These are phyloP conservation scores for Wickerhamomyces kurtzmanii DNA, from an alignment of 805 yeast species.

Conservation along the genomic window DNA sequence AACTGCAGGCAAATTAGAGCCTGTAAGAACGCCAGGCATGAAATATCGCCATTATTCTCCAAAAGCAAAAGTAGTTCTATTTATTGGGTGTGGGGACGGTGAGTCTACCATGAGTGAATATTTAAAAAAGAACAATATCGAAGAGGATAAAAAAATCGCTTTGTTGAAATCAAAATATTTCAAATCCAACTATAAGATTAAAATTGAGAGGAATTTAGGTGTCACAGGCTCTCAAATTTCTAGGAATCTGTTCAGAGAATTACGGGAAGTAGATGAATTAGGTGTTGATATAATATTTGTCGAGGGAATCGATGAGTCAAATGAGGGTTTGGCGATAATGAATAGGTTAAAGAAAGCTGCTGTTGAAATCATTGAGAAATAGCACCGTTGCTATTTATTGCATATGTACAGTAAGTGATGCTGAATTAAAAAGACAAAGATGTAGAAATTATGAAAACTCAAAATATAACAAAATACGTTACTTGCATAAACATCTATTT, in stretches of 20 bases:
- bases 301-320: slow-evolving; percentile 67
- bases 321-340: slow-evolving; percentile 93
- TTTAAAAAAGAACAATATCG: slow-evolving; percentile 15
- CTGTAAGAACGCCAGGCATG: slow-evolving; percentile 94
- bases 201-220: slow-evolving; percentile 28
- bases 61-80: slow-evolving; percentile 66
- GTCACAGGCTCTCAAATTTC: slow-evolving; percentile 48
- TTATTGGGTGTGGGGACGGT: slow-evolving; percentile 41
- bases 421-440: too few relatives aligned
- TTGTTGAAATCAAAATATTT: slow-evolving; percentile 31
- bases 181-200: slow-evolving; percentile 10
- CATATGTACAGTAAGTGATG: too few relatives aligned
- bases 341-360: slow-evolving; percentile 86
- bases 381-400: too few relatives aligned
- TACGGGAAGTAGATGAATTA: slow-evolving; percentile 68
- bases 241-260: slow-evolving; percentile 56
- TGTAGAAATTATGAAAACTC: too few relatives aligned
- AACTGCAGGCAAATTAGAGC: slow-evolving; percentile 54
- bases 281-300: slow-evolving; percentile 68
- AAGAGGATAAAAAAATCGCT: slow-evolving; percentile 32
- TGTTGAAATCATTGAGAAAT: slow-evolving; percentile 32
- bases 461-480: too few relatives aligned
- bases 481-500: too few relatives aligned
- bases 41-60: slow-evolving; percentile 95
- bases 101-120: slow-evolving; percentile 13